Evolutionary conservation across 176 grass and related monocot species (phyloP), one percentile per base, ranked within the genome.

Genomic region (Aegilops longissima): DNA sequence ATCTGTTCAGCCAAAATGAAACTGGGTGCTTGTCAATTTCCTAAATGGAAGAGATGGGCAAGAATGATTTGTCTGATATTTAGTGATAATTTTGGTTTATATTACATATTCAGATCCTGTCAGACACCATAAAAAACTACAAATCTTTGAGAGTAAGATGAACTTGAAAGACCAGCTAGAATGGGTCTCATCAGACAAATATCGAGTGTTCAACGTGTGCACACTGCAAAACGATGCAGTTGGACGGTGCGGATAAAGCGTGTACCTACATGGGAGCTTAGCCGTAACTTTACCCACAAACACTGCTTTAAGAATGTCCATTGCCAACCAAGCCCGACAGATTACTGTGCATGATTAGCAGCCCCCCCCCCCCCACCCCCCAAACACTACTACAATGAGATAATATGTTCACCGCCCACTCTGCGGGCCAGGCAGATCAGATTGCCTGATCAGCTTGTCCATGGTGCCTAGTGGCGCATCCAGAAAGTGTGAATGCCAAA

Each of bases 371-470:
- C 27, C 27, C 27, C 27, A 27, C 47, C 42, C n/a, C 42, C 12
- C 42, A 49, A 56, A 56, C 29, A 17, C 24, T 56, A 33, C 27
- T 56, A 20, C 47, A 21, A 9, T 31, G 17, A 54, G n/a, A 76
- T 49, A 75, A 29, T 76, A 76, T 52, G 25, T 31, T 31, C 45
- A 54, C 49, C 29, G 16, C 27, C 13, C 4, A 49, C 63, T 30
- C n/a, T 56, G 79, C 76, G 31, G 11, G 54, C 35, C n/a, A 16
- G 31, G 13, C 44, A 33, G 56, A 66, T 54, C 73, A 78, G 40
- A 44, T 58, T 61, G 38, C 49, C 39, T n/a, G 27, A 84, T 73
- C 76, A 84, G 34, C 73, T 87, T 80, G 72, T 74, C 66, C 16
- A 49, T 25, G 17, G 27, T 51, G 61, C 6, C 62, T 66, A 86